Percentiles rank a stretch among this genome's conserved stretches.
phyloP scores from a whole-genome alignment of 805 yeast species.

The Candida coquimbonensis region DNA sequence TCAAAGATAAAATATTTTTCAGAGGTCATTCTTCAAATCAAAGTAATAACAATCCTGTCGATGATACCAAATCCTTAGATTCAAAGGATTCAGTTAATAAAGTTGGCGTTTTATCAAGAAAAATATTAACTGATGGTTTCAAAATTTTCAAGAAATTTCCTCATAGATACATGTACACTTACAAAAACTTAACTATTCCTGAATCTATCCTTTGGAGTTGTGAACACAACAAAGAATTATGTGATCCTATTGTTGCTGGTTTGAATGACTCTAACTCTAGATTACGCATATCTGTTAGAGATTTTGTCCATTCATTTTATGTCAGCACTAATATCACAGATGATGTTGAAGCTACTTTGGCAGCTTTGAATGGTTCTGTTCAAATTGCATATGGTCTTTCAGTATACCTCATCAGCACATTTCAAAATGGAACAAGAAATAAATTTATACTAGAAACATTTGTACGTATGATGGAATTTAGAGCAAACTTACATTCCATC shows the following conservation, averaged over 20 bases:
- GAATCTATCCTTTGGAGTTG: constrained; percentile 7
- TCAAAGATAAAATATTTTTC: constrained; percentile 21
- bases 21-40: constrained; percentile 18
- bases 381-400: constrained; percentile 32
- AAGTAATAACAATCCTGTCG: constrained; percentile 4
- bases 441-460: constrained; percentile 33
- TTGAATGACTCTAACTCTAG: constrained; percentile 30
- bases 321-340: constrained; percentile 24
- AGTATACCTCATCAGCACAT: constrained; percentile 26
- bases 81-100: constrained; percentile 9
- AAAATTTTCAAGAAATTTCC: constrained; percentile 28
- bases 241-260: constrained; percentile 33
- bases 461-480: constrained; percentile 32
- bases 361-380: constrained; percentile 32
- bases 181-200: background rate
- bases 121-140: constrained; percentile 24
- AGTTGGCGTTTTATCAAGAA: constrained; percentile 16
- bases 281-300: constrained; percentile 29
- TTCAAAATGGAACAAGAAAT: constrained; percentile 23
- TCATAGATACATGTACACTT: constrained; percentile 23
- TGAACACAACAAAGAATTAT: background rate
- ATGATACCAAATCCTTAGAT: constrained; percentile 13
- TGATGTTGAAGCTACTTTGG: constrained; percentile 24
- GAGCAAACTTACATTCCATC: constrained; percentile 24
- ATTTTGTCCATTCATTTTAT: constrained; percentile 29